A percentile compares a stretch with the other conserved stretches of the same genome.
phyloP scores from a whole-genome alignment of 2,329 filamentous ascomycete genomes.

The Hortaea sp. region DNA sequence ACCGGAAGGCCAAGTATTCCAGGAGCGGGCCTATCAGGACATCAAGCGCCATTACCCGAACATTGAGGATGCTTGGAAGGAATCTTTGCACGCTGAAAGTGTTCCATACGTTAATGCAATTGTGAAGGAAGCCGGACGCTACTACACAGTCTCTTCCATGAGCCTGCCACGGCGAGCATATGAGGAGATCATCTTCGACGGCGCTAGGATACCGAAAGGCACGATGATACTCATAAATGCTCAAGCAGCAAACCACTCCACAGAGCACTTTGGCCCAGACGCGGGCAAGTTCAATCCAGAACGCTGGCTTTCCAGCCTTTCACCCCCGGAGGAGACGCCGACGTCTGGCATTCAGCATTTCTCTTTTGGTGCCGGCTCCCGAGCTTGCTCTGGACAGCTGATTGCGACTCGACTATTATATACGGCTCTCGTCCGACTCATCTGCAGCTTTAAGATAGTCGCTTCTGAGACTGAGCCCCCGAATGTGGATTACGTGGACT shows the following conservation, averaged over 20 bases:
- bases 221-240: constrained; percentile 48
- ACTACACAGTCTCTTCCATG: constrained; percentile 46
- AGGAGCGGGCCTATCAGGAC: constrained; percentile 44
- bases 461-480: constrained; percentile 41
- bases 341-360: constrained; percentile 30
- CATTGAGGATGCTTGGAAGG: constrained; percentile 37
- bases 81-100: constrained; percentile 36
- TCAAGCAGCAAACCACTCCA: constrained; percentile 45
- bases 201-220: constrained; percentile 40
- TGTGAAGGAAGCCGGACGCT: constrained; percentile 43
- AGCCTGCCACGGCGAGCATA: constrained; percentile 43
- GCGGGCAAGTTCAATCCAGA: constrained; percentile 40
- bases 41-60: constrained; percentile 41
- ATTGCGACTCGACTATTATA: constrained; percentile 44
- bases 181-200: constrained; percentile 41
- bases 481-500: constrained; percentile 53
- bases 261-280: constrained; percentile 39
- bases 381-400: constrained; percentile 42
- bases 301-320: constrained; percentile 35
- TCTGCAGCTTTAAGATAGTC: constrained; percentile 42
- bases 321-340: constrained; percentile 26
- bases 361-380: constrained; percentile 43
- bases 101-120: constrained; percentile 41
- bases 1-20: constrained; percentile 39
- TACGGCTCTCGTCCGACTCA: constrained; percentile 38